phyloP scores from a whole-genome alignment of 2,329 filamentous ascomycete species.

The Zopfia rhizophila region DNA sequence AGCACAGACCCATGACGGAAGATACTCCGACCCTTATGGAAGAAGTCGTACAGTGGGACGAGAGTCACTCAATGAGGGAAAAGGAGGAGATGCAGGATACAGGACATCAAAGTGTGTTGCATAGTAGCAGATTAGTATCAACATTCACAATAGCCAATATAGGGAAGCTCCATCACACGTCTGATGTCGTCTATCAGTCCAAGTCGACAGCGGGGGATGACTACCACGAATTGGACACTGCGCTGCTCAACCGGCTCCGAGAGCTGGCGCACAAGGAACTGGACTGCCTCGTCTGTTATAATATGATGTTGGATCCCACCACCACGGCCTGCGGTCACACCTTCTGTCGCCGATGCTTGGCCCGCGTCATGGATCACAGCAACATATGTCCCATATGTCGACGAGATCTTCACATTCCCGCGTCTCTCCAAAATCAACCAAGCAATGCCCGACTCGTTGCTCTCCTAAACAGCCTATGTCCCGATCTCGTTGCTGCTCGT shows the following conservation, averaged over 20 bases:
- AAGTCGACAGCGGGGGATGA: constrained; percentile 50
- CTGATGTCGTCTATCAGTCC: constrained; percentile 64
- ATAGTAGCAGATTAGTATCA: constrained; percentile 70
- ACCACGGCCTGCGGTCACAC: constrained; percentile 91
- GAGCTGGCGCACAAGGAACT: constrained; percentile 74
- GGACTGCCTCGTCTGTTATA: constrained; percentile 90
- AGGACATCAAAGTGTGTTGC: constrained; percentile 55
- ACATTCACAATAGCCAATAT: constrained; percentile 73
- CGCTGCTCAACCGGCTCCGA: constrained; percentile 67
- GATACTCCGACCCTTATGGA: constrained; percentile 53
- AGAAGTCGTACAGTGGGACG: constrained; percentile 51
- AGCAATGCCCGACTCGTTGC: constrained; percentile 71
- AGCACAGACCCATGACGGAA: constrained; percentile 44
- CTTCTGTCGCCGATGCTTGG: constrained; percentile 83
- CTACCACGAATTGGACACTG: constrained; percentile 57
- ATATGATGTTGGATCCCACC: constrained; percentile 80
- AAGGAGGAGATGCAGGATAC: constrained; percentile 49
- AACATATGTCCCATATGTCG: constrained; percentile 84
- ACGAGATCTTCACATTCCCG: constrained; percentile 66
- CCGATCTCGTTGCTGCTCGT: constrained; percentile 68
- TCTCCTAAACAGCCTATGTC: constrained; percentile 75
- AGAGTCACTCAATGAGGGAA: constrained; percentile 45
- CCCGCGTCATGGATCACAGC: constrained; percentile 79
- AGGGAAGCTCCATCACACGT: constrained; percentile 67
- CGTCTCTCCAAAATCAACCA: constrained; percentile 60